Evolutionary conservation across 805 yeast genomes (phyloP).

Genomic region (Saturnispora bothae): DNA sequence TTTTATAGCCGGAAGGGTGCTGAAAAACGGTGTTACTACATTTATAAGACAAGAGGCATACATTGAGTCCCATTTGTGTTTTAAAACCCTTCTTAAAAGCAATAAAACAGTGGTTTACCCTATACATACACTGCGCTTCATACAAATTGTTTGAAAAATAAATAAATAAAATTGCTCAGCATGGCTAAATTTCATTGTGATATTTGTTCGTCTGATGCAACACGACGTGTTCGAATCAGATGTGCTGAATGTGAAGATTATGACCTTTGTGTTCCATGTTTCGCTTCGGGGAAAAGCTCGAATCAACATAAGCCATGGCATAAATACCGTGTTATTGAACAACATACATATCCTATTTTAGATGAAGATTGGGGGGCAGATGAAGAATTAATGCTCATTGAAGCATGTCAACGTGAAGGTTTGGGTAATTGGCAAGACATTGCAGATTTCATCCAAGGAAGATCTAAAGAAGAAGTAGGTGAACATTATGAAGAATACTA

Average conservation of each 20-base stretch:
- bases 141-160: too few species aligned
- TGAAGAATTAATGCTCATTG: slow-evolving; percentile 80
- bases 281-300: slow-evolving; percentile 69
- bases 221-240: slow-evolving; percentile 77
- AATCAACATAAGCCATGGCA: slow-evolving; percentile 92
- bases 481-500: slow-evolving; percentile 70
- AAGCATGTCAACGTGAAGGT: slow-evolving; percentile 87
- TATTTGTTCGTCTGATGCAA: slow-evolving; percentile 92
- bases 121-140: too few species aligned
- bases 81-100: too few species aligned
- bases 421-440: slow-evolving; percentile 97
- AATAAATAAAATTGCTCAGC: slow-evolving; percentile 7
- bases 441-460: slow-evolving; percentile 90
- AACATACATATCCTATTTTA: slow-evolving; percentile 88
- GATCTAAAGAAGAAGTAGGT: slow-evolving; percentile 86
- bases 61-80: too few species aligned
- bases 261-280: slow-evolving; percentile 97
- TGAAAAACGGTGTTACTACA: too few species aligned
- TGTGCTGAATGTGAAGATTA: slow-evolving; percentile 93
- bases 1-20: too few species aligned
- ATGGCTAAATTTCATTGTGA: slow-evolving; percentile 76
- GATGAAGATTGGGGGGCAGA: slow-evolving; percentile 96
- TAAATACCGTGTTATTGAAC: slow-evolving; percentile 84
- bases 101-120: too few species aligned
- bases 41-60: too few species aligned